phyloP scores from a whole-genome alignment of 140 eudicot species.

The Bidens hawaiensis region DNA sequence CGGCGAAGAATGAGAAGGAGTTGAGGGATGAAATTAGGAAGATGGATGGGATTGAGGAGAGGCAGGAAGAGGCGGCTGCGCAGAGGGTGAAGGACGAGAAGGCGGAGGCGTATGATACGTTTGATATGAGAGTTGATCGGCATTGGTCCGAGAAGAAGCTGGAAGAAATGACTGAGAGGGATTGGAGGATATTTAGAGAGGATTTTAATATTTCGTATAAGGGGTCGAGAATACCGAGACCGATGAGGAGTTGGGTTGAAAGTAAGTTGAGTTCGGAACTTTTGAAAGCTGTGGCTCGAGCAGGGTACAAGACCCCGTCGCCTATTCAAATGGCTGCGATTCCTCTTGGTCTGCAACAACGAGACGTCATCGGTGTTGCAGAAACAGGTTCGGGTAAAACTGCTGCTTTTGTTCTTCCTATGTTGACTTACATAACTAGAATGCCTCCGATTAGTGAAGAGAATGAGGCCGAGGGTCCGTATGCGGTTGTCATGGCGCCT shows the following conservation, averaged over 20 bases:
- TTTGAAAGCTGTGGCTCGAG: conserved; percentile 38
- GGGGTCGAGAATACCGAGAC: conserved; percentile 49
- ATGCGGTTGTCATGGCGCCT: conserved; percentile 48
- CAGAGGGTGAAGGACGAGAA: conserved; percentile 56
- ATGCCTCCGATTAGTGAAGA: conserved; percentile 41
- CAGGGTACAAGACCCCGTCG: conserved; percentile 39
- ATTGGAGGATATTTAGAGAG: conserved; percentile 69
- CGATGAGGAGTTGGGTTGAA: conserved; percentile 45
- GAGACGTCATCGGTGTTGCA: conserved; percentile 46
- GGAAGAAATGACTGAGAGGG: conserved; percentile 72
- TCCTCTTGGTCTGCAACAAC: conserved; percentile 47
- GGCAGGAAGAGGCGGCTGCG: conserved; percentile 58
- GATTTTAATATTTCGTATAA: conserved; percentile 64
- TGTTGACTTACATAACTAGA: conserved; percentile 44
- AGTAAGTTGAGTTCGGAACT: conserved; percentile 33
- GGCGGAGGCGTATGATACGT: conserved; percentile 54
- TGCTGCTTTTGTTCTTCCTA: conserved; percentile 48
- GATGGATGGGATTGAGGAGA: conserved; percentile 63
- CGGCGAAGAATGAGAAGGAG: conserved; percentile 74
- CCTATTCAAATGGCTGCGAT: conserved; percentile 51
- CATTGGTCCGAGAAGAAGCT: conserved; percentile 77
- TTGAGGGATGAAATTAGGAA: conserved; percentile 58
- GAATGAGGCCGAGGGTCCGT: conserved; percentile 40
- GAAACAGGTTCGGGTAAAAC: conserved; percentile 52
- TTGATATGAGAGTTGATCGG: conserved; percentile 75